Evolutionary conservation across 805 yeast species (phyloP).

Genomic region (Trichomonascus vanleenenianus): DNA sequence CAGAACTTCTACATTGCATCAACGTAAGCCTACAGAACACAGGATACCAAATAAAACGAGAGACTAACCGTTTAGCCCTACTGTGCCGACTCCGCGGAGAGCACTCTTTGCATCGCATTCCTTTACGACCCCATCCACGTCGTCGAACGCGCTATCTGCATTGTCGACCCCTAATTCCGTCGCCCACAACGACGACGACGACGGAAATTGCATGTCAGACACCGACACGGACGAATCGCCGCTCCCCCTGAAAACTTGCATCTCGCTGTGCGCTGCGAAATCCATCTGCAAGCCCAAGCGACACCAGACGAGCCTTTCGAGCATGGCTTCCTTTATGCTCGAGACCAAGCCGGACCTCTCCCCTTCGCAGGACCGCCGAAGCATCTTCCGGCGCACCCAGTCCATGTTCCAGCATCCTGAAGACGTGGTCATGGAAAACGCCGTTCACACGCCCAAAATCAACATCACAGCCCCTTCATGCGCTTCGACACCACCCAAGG

Average conservation of each 20-base stretch:
- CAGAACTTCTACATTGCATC: conserved; percentile 30
- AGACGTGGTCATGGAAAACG: conserved; percentile 31
- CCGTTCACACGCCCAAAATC: not conserved
- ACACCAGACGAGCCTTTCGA: no score
- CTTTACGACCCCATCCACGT: conserved; percentile 10
- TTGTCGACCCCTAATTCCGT: no score
- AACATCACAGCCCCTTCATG: no score
- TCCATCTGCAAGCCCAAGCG: no score
- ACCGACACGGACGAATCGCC: no score
- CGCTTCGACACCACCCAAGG: not conserved
- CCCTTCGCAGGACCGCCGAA: not conserved
- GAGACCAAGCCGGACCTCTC: no score
- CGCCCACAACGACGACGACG: no score
- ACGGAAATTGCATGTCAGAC: no score
- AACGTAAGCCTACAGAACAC: conserved; percentile 12
- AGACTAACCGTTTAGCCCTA: conserved; percentile 15
- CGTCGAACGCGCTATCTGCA: no score
- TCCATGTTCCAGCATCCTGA: conserved; percentile 59
- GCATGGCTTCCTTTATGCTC: no score
- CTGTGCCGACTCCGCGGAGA: conserved; percentile 28
- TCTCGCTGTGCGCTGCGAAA: no score
- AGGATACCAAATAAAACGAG: not conserved
- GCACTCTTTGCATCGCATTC: conserved; percentile 24
- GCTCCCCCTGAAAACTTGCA: no score
- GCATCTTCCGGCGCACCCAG: conserved; percentile 48